A percentile compares a stretch with the other conserved stretches of the same genome.
Evolutionary conservation across 2,329 filamentous ascomycete species (phyloP).

Genomic region (Diaporthe helianthi): DNA sequence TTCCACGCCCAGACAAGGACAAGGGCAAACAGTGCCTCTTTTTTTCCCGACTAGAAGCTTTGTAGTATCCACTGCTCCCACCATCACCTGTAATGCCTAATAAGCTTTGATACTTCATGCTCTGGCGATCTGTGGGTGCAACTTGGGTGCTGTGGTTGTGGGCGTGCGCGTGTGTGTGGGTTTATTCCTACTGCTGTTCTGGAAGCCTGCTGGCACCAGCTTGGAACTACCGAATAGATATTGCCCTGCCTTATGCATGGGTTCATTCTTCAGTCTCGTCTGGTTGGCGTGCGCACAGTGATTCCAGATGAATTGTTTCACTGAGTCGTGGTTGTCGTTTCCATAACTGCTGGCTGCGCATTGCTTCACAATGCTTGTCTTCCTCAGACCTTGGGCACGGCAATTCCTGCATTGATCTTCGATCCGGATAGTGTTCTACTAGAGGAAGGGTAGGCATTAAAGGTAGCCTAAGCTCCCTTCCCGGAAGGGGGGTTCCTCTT

Average conservation of each 20-base stretch:
- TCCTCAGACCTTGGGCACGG: background rate
- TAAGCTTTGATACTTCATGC: slow-evolving; percentile 20
- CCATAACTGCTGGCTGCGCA: background rate
- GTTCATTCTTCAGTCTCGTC: background rate
- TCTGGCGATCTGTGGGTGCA: background rate
- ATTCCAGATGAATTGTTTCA: background rate
- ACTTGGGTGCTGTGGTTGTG: background rate
- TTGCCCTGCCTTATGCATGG: background rate
- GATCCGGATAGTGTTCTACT: background rate
- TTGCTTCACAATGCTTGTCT: background rate
- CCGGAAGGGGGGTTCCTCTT: too few relatives aligned
- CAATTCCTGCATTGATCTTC: background rate
- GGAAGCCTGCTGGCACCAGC: background rate
- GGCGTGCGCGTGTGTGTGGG: background rate
- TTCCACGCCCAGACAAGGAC: slow-evolving; percentile 16
- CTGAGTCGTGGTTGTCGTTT: background rate
- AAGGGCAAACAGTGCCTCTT: slow-evolving; percentile 5
- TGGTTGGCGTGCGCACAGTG: background rate
- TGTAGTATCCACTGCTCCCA: background rate
- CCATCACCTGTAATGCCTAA: background rate
- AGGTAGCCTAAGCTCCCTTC: too few relatives aligned
- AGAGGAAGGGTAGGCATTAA: background rate
- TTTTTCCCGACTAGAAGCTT: slow-evolving; percentile 14
- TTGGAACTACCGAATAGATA: background rate
- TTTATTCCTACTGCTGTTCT: background rate